Evolutionary conservation across 1,139 yeast genomes (phyloP), one percentile per base, ranked within the genome.

Genomic region (Candida glucosophila): DNA sequence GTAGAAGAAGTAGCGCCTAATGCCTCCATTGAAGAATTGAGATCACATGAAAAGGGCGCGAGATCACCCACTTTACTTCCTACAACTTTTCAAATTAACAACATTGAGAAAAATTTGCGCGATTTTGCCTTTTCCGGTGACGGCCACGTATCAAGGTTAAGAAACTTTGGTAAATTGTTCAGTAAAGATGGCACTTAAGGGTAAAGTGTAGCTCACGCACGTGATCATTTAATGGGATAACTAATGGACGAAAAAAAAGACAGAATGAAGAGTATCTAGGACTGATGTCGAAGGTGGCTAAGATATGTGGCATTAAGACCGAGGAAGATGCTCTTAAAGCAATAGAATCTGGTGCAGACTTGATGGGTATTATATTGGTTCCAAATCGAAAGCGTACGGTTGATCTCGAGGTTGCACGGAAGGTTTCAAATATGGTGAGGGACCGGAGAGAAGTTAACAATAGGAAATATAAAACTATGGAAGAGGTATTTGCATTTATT

Each of bases 341-440:
- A 0, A 55, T 85, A 1, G 71, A 67, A 0, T 41, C 61, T 9
- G 93, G 92, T 0, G 88, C 96, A 0, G 72, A 80, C 37, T 51
- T 85, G 27, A 43, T 90, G 5, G 98, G 98, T 1, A 73, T 83
- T 47, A 90, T 90, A 21, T 48, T 90, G 43, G 97, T 85, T 2
- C 97, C 97, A 0, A 70, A 71, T 17, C 60, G 95, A 32, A 67
- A 69, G 19, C 66, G 98, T 27, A 82, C 95, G 0, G 68, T 85
- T 1, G 68, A 69, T 10, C 44, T 50, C 0, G 62, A 49, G 0
- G 59, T 55, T 3, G 96, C 94, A 0, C 45, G 44, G 25, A 47
- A 52, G 17, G 77, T 90, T 5, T 58, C 80, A 1, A 31, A 35
- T 4, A 23, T 58, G 17, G 66, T 61, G 1, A 42, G 39, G 29